A percentile compares a stretch with the other conserved stretches of the same genome.
phyloP scores from a whole-genome alignment of 2,329 filamentous ascomycete genomes.

The Colletotrichum tofieldiae region DNA sequence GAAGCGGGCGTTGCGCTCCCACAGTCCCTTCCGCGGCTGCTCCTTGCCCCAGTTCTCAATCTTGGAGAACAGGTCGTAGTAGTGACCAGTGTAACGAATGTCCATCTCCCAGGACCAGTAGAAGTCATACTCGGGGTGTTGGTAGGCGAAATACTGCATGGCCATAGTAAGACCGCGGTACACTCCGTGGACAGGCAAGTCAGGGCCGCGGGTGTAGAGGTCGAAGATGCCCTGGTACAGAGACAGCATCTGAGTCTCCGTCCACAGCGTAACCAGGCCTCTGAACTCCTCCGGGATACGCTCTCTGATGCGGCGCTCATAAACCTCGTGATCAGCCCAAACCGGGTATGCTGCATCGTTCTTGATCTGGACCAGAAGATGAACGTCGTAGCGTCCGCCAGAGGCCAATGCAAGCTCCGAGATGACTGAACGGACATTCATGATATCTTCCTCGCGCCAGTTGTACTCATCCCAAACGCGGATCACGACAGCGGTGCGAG shows the following conservation, averaged over 20 bases:
- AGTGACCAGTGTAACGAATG: conserved; percentile 90
- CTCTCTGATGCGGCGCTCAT: conserved; percentile 76
- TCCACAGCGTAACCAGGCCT: conserved; percentile 92
- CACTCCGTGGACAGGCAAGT: conserved; percentile 88
- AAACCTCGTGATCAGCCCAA: conserved; percentile 82
- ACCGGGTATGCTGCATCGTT: conserved; percentile 81
- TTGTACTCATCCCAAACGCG: conserved; percentile 86
- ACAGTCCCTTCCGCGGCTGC: conserved; percentile 85
- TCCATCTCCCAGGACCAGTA: conserved; percentile 99
- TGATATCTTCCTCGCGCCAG: conserved; percentile 85
- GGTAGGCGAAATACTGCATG: conserved; percentile 91
- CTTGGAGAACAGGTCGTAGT: conserved; percentile 81
- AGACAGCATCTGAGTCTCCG: conserved; percentile 91
- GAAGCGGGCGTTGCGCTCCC: conserved; percentile 85
- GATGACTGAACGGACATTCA: conserved; percentile 88
- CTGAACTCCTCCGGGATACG: conserved; percentile 87
- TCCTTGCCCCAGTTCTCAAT: conserved; percentile 78
- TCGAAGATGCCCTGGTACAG: conserved; percentile 92
- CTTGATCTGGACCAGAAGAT: conserved; percentile 88
- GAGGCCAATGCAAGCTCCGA: conserved; percentile 85
- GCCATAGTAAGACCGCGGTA: conserved; percentile 96
- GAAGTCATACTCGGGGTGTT: conserved; percentile 90
- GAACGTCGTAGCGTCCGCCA: conserved; percentile 88
- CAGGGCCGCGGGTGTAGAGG: conserved; percentile 74
- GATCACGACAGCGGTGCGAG: conserved; percentile 84